Evolutionary conservation across 805 yeast species (phyloP), one percentile per base, ranked within the genome.

Genomic region (Grigorovia jiainica): DNA sequence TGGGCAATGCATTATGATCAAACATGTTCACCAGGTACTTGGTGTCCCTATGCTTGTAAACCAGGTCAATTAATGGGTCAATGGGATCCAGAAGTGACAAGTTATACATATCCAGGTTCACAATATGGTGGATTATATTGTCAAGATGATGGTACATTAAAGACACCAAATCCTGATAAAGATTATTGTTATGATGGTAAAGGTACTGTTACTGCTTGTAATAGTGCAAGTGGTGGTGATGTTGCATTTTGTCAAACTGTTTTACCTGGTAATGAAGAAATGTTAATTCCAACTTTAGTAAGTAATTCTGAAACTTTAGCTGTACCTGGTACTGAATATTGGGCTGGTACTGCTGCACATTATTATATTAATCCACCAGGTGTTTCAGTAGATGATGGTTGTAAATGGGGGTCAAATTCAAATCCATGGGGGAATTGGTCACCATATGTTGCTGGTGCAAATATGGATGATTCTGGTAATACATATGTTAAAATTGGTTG

Each of bases 191-290:
- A 73, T 47, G 78, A 80, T 43, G 95, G 95, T 43, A 74, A 76
- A 48, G 90, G 86, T 29, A 76, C 90, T 15, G 79, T 85, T n/a
- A 52, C 61, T 25, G 83, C 75, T 19, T 54, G 68, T 43, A 85
- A 85, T 67, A 52, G 60, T 9, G 78, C 82, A 15, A 5, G 24
- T 24, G 67, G 74, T 43, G 70, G 70, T 34, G 67, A 73, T 44
- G 87, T 86, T 49, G 89, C 95, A 7, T 78, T 87, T 63, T 87
- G 96, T 62, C 95, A 87, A 66, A 87, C 95, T 7, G 95, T 87
- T 6, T 70, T 87, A 43, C 96, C 96, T 19, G 96, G 96, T 51
- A 84, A 86, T 62, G 95, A 87, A 67, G 95, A 87, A 52, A 87
- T 87, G 95, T 70, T 86, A 59, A 86, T 87, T 50, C 96, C 96